A percentile compares a stretch with the other conserved stretches of the same genome.
Evolutionary conservation across 106 monocot genomes (phyloP).

Genomic region (Dioscorea zingiberensis): DNA sequence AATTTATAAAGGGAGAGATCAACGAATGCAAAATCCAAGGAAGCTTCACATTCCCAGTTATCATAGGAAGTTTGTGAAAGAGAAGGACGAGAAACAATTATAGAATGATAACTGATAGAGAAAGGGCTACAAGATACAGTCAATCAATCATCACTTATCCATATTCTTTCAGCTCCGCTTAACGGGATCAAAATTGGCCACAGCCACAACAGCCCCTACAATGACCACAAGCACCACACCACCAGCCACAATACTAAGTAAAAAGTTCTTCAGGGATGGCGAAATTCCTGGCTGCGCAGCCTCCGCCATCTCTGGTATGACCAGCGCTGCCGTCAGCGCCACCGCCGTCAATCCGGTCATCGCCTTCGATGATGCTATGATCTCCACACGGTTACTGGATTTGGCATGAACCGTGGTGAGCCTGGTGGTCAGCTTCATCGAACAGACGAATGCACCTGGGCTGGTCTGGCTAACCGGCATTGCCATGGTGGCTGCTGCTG

Average conservation of each 20-base stretch:
- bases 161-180: slow-evolving; percentile 42
- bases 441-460: not conserved
- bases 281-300: slow-evolving; percentile 60
- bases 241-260: slow-evolving; percentile 64
- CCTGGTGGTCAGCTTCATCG: not conserved
- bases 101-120: too few species aligned
- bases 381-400: not conserved
- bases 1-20: too few species aligned
- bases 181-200: slow-evolving; percentile 86
- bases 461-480: not conserved
- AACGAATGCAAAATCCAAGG: too few species aligned
- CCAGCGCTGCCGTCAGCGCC: slow-evolving; percentile 30
- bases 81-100: too few species aligned
- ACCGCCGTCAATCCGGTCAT: slow-evolving; percentile 46
- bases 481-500: slow-evolving; percentile 19
- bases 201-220: slow-evolving; percentile 63
- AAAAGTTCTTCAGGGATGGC: slow-evolving; percentile 82
- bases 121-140: too few species aligned
- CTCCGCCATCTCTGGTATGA: slow-evolving; percentile 49
- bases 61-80: too few species aligned
- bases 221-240: slow-evolving; percentile 49
- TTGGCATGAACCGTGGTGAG: not conserved
- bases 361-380: slow-evolving; percentile 22
- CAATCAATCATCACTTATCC: too few species aligned
- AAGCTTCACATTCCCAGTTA: too few species aligned